Percentiles rank a stretch among this genome's conserved stretches.
Conservation (phyloP, 1,284 basidiomycete species). For the Rhizopogon parksii region DNA sequence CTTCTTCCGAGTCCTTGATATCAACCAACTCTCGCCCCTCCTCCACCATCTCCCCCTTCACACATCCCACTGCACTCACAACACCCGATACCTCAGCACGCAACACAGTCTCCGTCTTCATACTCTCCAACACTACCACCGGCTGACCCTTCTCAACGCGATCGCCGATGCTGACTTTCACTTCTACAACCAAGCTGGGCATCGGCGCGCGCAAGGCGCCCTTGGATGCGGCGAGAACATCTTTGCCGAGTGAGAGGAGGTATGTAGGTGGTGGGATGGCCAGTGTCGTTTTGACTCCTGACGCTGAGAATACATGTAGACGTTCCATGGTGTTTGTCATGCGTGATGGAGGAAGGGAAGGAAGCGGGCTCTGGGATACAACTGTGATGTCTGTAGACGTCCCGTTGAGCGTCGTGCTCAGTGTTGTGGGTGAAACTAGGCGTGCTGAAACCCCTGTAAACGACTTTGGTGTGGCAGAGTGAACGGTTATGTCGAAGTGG, state of each 20-base stretch:
- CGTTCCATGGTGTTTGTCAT: conserved; percentile 54
- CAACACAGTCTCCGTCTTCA: conserved; percentile 93
- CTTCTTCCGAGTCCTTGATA: conserved; percentile 36
- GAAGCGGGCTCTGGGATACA: conserved; percentile 58
- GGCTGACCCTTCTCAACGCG: conserved; percentile 75
- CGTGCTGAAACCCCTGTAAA: conserved; percentile 50
- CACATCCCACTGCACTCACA: conserved; percentile 67
- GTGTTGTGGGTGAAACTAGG: conserved; percentile 43
- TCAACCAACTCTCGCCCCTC: conserved; percentile 78
- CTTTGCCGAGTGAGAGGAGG: conserved; percentile 55
- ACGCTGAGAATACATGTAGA: conserved; percentile 58
- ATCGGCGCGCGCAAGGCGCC: conserved; percentile 73
- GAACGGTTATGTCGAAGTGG: conserved; percentile 51
- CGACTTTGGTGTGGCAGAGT: conserved; percentile 25
- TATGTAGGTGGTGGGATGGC: conserved; percentile 59
- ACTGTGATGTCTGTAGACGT: conserved; percentile 52
- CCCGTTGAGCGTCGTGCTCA: conserved; percentile 45
- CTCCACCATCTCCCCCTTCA: conserved; percentile 81
- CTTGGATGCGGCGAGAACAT: conserved; percentile 43
- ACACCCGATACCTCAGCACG: conserved; percentile 63
- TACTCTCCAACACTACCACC: conserved; percentile 83
- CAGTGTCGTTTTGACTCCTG: conserved; percentile 53
- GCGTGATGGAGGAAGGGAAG: conserved; percentile 42
- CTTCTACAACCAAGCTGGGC: conserved; percentile 85
- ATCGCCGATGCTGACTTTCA: conserved; percentile 71